A percentile compares a stretch with the other conserved stretches of the same genome.
phyloP scores from a whole-genome alignment of 1,284 basidiomycete genomes.

The Dichomitus squalens region DNA sequence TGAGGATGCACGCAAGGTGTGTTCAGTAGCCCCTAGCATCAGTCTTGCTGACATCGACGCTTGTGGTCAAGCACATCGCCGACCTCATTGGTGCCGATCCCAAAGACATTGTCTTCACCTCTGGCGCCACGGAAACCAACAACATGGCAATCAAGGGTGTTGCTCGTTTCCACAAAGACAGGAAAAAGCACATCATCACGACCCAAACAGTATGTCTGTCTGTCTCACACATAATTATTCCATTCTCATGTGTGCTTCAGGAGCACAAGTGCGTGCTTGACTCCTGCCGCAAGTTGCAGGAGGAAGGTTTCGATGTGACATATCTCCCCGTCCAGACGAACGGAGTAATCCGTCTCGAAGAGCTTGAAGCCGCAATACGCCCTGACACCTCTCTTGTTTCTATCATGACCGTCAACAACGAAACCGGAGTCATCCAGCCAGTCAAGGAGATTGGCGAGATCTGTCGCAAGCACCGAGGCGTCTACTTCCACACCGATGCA shows the following conservation, averaged over 20 bases:
- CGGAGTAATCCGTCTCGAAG: slow-evolving; percentile 66
- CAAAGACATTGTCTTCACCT: slow-evolving; percentile 98
- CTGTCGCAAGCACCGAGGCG: slow-evolving; percentile 80
- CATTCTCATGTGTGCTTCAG: slow-evolving; percentile 42
- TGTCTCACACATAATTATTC: neutral
- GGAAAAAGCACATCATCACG: slow-evolving; percentile 90
- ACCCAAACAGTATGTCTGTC: slow-evolving; percentile 77
- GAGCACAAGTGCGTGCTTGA: slow-evolving; percentile 99
- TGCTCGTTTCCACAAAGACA: slow-evolving; percentile 91
- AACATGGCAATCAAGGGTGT: slow-evolving; percentile 99
- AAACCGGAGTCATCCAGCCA: slow-evolving; percentile 98
- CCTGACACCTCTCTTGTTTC: slow-evolving; percentile 51
- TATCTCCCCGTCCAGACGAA: slow-evolving; percentile 93
- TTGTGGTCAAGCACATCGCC: slow-evolving; percentile 72
- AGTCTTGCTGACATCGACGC: neutral
- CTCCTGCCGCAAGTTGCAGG: slow-evolving; percentile 92
- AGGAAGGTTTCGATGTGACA: slow-evolving; percentile 98
- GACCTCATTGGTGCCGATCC: slow-evolving; percentile 91
- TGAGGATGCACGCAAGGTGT: slow-evolving; percentile 85
- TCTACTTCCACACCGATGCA: slow-evolving; percentile 97
- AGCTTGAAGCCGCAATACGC: slow-evolving; percentile 39
- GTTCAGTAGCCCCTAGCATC: slow-evolving; percentile 29
- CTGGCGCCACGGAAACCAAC: slow-evolving; percentile 97
- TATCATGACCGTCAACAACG: slow-evolving; percentile 99
- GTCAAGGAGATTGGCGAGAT: slow-evolving; percentile 93